Evolutionary conservation across 768 basidiomycete species (phyloP).

Genomic region (Coprinopsis cinerea): DNA sequence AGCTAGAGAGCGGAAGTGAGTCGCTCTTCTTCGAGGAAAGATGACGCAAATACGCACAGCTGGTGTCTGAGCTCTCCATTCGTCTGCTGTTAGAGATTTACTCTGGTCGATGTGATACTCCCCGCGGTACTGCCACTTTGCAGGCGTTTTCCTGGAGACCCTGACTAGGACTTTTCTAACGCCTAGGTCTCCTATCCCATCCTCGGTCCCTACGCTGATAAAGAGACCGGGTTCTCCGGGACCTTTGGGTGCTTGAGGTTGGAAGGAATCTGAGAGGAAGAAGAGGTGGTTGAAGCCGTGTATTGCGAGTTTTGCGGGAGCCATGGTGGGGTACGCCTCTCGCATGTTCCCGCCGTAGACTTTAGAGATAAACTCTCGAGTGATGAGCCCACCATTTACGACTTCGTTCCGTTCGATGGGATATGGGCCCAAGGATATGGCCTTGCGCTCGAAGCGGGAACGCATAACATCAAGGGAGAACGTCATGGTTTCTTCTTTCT

Average conservation of each 20-base stretch:
- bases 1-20: background rate
- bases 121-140: constrained; percentile 28
- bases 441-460: background rate
- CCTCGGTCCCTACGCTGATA: constrained; percentile 13
- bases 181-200: constrained; percentile 3
- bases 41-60: constrained; percentile 27
- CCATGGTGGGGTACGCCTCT: constrained; percentile 13
- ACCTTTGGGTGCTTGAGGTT: constrained; percentile 23
- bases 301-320: constrained; percentile 9
- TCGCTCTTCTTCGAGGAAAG: constrained; percentile 16
- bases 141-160: constrained; percentile 18
- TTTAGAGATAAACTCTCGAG: constrained; percentile 16
- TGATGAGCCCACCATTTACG: background rate
- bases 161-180: constrained; percentile 26
- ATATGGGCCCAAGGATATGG: background rate
- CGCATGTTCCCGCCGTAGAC: constrained; percentile 21
- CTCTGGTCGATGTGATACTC: constrained; percentile 26
- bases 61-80: constrained; percentile 17
- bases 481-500: background rate
- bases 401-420: background rate
- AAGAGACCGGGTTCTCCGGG: constrained; percentile 25
- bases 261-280: constrained; percentile 19
- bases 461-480: background rate
- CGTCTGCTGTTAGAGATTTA: constrained; percentile 32
- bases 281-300: constrained; percentile 25